Evolutionary conservation across 2,329 filamentous ascomycete species (phyloP).

Genomic region (Trichoderma aggressivum): DNA sequence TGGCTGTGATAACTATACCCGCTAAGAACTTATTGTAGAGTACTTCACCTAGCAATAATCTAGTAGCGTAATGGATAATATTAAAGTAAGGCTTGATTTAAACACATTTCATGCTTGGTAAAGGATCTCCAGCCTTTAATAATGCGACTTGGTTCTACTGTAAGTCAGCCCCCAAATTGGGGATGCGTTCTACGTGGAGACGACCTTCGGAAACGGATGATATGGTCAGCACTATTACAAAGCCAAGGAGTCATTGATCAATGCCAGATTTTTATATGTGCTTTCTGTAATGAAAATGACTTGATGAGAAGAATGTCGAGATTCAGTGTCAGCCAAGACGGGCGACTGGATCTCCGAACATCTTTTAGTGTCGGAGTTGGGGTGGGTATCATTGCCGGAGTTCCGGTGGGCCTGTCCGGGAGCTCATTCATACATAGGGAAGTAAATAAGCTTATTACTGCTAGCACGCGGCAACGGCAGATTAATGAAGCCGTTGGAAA

Average conservation of each 20-base stretch:
- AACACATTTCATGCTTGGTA: neutral
- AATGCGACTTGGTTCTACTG: neutral
- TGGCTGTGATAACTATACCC: neutral
- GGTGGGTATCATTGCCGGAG: neutral
- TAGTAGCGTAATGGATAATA: rapidly evolving
- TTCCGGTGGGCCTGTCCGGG: neutral
- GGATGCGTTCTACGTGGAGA: neutral
- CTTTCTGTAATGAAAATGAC: neutral
- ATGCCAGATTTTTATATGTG: neutral
- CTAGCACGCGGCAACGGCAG: neutral
- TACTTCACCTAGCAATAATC: neutral
- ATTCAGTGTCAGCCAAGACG: neutral
- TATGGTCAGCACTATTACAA: neutral
- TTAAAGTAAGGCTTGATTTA: neutral
- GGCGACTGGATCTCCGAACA: neutral
- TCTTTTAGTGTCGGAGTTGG: neutral
- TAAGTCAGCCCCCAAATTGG: neutral
- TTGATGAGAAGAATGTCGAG: neutral
- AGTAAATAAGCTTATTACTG: neutral
- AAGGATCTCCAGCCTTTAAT: neutral
- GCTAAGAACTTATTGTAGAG: neutral
- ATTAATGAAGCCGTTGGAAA: neutral
- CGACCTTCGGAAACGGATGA: neutral
- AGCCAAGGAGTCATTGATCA: neutral
- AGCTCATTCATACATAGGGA: neutral